Conservation (phyloP, 306 rosid species). For the Malus asiatica region DNA sequence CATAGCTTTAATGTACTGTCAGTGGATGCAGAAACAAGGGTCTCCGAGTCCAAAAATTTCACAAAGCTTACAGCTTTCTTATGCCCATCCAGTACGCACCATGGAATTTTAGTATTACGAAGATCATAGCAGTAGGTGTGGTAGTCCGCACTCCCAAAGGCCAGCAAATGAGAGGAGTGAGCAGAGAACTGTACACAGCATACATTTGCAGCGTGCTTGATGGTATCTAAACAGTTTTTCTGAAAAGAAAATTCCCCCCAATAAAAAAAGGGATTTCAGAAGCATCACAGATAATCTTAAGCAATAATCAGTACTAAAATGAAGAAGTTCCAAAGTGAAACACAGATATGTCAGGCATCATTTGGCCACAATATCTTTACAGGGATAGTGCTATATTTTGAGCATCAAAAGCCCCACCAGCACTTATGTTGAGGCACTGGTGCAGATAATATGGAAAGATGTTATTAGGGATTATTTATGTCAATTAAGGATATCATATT, state of each 20-base stretch:
- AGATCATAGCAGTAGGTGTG: conserved; percentile 86
- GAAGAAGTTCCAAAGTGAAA: not conserved
- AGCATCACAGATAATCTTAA: conserved; percentile 17
- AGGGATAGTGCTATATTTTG: not conserved
- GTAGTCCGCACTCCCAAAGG: conserved; percentile 81
- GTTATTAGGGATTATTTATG: not conserved
- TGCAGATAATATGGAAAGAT: not conserved
- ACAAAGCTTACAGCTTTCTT: conserved; percentile 66
- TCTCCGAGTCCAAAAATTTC: conserved; percentile 74
- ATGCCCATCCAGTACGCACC: conserved; percentile 83
- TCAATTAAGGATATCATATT: not conserved
- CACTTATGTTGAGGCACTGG: not conserved
- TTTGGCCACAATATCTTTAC: not conserved
- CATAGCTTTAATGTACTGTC: conserved; percentile 88
- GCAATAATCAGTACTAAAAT: not conserved
- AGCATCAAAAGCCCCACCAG: not conserved
- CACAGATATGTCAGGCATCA: not conserved
- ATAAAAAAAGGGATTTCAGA: conserved; percentile 10
- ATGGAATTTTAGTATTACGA: conserved; percentile 74
- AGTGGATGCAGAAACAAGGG: conserved; percentile 87
- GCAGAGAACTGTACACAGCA: conserved; percentile 95
- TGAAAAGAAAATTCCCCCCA: conserved; percentile 19
- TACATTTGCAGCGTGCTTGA: conserved; percentile 73
- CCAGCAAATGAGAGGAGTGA: conserved; percentile 71
- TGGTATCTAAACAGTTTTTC: conserved; percentile 69